phyloP scores from a whole-genome alignment of 2,329 filamentous ascomycete genomes.

The Seiridium cupressi region DNA sequence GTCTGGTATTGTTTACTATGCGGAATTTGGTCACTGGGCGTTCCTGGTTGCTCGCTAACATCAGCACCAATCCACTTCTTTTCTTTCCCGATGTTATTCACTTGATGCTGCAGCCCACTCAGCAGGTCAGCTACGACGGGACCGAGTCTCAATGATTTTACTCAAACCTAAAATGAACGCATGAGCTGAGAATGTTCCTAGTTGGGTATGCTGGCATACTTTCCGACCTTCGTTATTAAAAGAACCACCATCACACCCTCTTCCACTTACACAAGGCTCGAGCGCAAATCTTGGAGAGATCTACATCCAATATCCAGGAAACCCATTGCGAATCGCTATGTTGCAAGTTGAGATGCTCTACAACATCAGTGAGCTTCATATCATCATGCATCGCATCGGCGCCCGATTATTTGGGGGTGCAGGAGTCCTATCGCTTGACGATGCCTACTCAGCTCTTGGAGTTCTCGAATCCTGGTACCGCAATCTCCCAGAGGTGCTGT shows the following conservation, averaged over 20 bases:
- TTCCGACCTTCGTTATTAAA: background rate
- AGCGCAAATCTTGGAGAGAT: background rate
- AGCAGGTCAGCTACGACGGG: no score
- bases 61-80: background rate
- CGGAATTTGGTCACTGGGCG: background rate
- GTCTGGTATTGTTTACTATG: no score
- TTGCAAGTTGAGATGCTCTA: background rate
- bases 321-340: background rate
- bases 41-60: background rate
- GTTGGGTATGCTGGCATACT: background rate
- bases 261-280: background rate
- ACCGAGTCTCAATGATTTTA: no score
- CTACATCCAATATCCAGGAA: background rate
- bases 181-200: background rate
- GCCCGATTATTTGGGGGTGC: background rate
- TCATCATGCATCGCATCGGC: background rate
- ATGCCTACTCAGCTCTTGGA: constrained; percentile 17
- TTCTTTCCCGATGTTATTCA: no score
- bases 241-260: background rate
- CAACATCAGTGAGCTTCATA: background rate
- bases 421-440: constrained; percentile 12
- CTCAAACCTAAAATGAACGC: no score
- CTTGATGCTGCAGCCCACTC: no score
- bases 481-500: constrained; percentile 20
- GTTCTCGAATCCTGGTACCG: constrained; percentile 26